These are phyloP conservation scores for Epicoccum nigrum DNA, from an alignment of 2,329 filamentous ascomycete genomes.

Conservation along the genomic window DNA sequence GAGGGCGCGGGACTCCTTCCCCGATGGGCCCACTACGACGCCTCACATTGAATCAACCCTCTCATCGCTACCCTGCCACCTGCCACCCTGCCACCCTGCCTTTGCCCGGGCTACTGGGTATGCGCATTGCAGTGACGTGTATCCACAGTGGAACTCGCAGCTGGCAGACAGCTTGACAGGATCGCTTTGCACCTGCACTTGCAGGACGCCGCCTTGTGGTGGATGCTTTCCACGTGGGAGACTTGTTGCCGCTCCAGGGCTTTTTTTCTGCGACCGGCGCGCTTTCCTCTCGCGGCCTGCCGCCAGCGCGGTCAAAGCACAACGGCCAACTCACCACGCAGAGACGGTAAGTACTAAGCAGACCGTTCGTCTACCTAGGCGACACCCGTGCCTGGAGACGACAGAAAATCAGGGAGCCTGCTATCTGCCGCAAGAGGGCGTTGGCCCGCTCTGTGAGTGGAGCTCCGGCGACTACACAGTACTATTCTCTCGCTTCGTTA, in stretches of 20 bases:
- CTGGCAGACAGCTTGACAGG: conserved; percentile 10
- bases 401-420: conserved; percentile 7
- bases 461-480: conserved; percentile 24
- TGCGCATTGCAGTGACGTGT: conserved; percentile 9
- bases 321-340: not conserved
- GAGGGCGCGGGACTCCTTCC: conserved; percentile 40
- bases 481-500: conserved; percentile 27
- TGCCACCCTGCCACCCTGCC: no score
- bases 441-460: conserved; percentile 31
- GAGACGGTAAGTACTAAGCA: not conserved
- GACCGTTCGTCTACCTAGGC: conserved; percentile 8
- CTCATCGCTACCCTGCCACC: conserved; percentile 18
- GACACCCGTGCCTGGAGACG: conserved; percentile 6
- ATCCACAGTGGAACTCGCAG: conserved; percentile 19
- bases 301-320: conserved; percentile 6
- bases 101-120: conserved; percentile 43
- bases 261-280: conserved; percentile 7
- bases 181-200: conserved; percentile 7
- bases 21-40: conserved; percentile 35
- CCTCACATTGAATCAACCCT: conserved; percentile 21
- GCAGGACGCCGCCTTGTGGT: conserved; percentile 6
- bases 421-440: conserved; percentile 28
- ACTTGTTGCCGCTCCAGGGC: conserved; percentile 3
- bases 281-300: conserved; percentile 11
- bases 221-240: conserved; percentile 18